These are phyloP conservation scores for Suaeda aralocaspica DNA, from an alignment of 148 eudicot species.

Conservation along the genomic window DNA sequence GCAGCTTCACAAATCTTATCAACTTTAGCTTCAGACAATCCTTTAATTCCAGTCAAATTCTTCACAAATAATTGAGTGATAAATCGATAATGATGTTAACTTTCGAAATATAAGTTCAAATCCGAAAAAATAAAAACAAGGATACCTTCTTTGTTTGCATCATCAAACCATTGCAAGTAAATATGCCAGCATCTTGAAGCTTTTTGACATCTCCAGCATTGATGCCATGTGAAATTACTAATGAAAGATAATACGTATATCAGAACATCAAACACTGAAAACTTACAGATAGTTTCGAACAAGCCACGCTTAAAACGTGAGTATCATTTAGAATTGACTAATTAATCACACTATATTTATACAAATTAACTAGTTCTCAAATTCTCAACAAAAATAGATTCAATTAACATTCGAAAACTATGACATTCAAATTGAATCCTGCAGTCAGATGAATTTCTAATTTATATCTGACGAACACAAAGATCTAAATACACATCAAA, in stretches of 20 bases:
- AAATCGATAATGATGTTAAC: background rate
- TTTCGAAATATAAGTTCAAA: background rate
- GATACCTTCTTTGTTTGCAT: constrained; percentile 97
- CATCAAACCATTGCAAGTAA: constrained; percentile 93
- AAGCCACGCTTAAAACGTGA: too few relatives aligned
- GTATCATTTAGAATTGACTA: too few relatives aligned
- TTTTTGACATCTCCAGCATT: constrained; percentile 96
- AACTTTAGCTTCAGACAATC: constrained; percentile 97
- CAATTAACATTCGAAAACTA: too few relatives aligned
- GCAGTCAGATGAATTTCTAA: too few relatives aligned
- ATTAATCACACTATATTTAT: too few relatives aligned
- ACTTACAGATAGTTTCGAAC: too few relatives aligned
- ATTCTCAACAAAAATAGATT: too few relatives aligned
- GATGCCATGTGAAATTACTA: constrained; percentile 85
- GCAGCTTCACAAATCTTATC: constrained; percentile 97
- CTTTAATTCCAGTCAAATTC: constrained; percentile 92
- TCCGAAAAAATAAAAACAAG: background rate
- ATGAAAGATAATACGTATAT: background rate
- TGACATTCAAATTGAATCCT: too few relatives aligned
- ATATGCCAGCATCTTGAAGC: constrained; percentile 93
- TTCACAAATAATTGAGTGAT: constrained; percentile 16
- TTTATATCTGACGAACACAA: too few relatives aligned
- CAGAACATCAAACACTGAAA: background rate
- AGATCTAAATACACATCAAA: too few relatives aligned
- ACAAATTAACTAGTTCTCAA: too few relatives aligned